phyloP scores from a whole-genome alignment of 768 basidiomycete species.

The Ramaria rubella region DNA sequence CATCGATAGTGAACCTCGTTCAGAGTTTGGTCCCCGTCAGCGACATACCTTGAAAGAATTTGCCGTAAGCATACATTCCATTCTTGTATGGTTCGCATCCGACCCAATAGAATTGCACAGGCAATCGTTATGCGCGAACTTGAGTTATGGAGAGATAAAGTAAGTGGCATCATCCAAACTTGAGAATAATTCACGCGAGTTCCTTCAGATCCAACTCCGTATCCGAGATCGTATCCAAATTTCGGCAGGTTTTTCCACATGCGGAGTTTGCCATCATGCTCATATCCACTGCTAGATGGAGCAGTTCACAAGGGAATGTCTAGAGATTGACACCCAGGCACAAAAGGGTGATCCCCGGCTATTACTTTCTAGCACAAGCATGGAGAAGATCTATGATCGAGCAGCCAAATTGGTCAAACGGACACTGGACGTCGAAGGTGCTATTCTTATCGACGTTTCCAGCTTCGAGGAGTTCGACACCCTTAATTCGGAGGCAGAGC shows the following conservation, averaged over 20 bases:
- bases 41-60: slow-evolving; percentile 93
- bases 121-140: slow-evolving; percentile 92
- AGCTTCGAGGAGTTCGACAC: slow-evolving; percentile 84
- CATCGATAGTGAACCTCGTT: slow-evolving; percentile 74
- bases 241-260: slow-evolving; percentile 46
- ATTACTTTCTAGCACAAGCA: slow-evolving; percentile 34
- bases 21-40: slow-evolving; percentile 83
- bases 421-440: slow-evolving; percentile 88
- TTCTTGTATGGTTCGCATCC: slow-evolving; percentile 1
- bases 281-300: slow-evolving; percentile 60
- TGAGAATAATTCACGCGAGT: background rate
- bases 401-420: slow-evolving; percentile 84
- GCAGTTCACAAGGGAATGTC: slow-evolving; percentile 88
- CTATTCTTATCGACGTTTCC: slow-evolving; percentile 87
- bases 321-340: slow-evolving; percentile 74
- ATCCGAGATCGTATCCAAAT: slow-evolving; percentile 88
- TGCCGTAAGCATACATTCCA: slow-evolving; percentile 38
- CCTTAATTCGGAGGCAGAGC: slow-evolving; percentile 46
- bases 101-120: slow-evolving; percentile 19
- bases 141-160: slow-evolving; percentile 94
- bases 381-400: slow-evolving; percentile 89
- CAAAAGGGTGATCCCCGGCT: slow-evolving; percentile 31
- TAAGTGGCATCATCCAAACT: slow-evolving; percentile 21
- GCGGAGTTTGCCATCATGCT: background rate
- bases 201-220: slow-evolving; percentile 69